Conservation (phyloP, 805 yeast genomes). For the Suhomyces vadensis region DNA sequence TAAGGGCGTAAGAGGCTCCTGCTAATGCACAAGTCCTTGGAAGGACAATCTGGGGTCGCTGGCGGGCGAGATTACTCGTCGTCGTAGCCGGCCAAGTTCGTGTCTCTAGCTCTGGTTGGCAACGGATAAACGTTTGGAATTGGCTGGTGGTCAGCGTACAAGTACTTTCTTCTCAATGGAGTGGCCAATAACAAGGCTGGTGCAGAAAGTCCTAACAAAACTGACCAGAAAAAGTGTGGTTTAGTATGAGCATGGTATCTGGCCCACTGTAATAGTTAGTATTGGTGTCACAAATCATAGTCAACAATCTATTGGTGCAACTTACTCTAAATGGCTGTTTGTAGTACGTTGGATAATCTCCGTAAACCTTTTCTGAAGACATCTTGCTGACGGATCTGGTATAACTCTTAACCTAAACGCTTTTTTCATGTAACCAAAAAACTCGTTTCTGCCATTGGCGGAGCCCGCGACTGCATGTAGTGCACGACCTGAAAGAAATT, state of each 20-base stretch:
- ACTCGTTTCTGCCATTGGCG: conserved; percentile 7
- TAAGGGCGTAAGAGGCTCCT: neutral
- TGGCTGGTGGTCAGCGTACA: conserved; percentile 64
- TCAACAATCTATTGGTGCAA: conserved; percentile 12
- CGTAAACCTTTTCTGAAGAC: conserved; percentile 42
- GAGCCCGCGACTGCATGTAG: conserved; percentile 5
- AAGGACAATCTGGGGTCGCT: neutral
- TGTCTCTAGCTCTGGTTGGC: conserved; percentile 56
- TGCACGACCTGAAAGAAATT: no score
- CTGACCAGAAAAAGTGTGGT: conserved; percentile 71
- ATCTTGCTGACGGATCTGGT: neutral
- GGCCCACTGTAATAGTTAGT: conserved; percentile 52
- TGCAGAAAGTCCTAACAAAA: conserved; percentile 63
- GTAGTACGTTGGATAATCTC: conserved; percentile 57
- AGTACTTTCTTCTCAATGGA: conserved; percentile 68
- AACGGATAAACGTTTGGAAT: conserved; percentile 63
- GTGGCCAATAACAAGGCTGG: conserved; percentile 64
- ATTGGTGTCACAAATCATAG: conserved; percentile 3
- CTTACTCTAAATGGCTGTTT: conserved; percentile 66
- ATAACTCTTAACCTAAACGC: neutral
- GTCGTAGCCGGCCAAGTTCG: conserved; percentile 53
- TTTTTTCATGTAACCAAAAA: conserved; percentile 6
- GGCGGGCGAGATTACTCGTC: conserved; percentile 32
- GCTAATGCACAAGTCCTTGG: conserved; percentile 8
- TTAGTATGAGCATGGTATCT: conserved; percentile 75